These are phyloP conservation scores for Nematocida displodere DNA, from an alignment of 371 early-diverging fungal species.

Conservation along the genomic window DNA sequence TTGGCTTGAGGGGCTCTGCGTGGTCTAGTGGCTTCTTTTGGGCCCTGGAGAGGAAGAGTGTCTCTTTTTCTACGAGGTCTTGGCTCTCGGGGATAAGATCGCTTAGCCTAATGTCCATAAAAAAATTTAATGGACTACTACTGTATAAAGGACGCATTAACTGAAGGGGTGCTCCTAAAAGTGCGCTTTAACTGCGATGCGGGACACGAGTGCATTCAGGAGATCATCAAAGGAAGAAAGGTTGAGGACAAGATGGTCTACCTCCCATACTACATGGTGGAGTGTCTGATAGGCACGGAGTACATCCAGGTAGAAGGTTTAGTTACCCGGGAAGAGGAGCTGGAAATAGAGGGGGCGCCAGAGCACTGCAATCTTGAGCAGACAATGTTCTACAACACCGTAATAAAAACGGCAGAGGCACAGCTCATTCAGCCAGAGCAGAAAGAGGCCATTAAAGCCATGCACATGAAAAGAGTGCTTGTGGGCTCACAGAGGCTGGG, in stretches of 20 bases:
- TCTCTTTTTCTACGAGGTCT: constrained; percentile 4
- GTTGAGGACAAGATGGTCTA: constrained; percentile 1
- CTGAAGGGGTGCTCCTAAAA: constrained; percentile 15
- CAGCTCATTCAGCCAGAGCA: background rate
- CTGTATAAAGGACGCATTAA: constrained; percentile 41
- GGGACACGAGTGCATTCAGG: background rate
- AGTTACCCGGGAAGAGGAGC: background rate
- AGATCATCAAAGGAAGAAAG: background rate
- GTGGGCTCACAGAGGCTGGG: background rate
- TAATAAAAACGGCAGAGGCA: background rate
- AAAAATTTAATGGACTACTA: constrained; percentile 53
- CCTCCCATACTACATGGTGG: constrained; percentile 43
- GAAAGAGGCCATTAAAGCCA: background rate
- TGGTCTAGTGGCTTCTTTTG: background rate
- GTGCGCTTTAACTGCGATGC: background rate
- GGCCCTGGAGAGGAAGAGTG: background rate
- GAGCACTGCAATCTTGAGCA: constrained; percentile 19
- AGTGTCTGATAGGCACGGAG: constrained; percentile 9
- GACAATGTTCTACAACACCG: background rate
- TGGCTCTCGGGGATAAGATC: constrained; percentile 9
- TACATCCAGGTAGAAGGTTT: constrained; percentile 13
- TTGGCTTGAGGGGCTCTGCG: background rate
- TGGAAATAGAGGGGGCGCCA: constrained; percentile 41
- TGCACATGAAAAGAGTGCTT: constrained; percentile 14
- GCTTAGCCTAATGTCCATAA: background rate